Base-by-base conservation (phyloP, 176 grass and related monocot genomes). In the Triticum monococcum region DNA sequence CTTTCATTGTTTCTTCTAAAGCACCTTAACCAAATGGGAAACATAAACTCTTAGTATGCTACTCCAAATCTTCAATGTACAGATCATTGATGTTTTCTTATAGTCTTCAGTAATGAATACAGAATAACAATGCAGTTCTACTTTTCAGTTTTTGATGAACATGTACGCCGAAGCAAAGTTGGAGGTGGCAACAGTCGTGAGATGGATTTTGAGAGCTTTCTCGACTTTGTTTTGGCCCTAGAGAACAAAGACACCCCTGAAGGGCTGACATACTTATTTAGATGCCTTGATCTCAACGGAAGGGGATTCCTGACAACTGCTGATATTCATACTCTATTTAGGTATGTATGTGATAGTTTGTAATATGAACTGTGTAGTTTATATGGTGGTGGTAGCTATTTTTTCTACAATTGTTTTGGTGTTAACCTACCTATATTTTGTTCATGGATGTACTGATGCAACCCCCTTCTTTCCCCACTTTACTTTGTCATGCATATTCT, bases 171-270 rank as follows among this genome's bases (percentile, higher is more conserved):
- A 72, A 89, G 92, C 88, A 99, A 99, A 93, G 86, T 92, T 85
- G 97, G 92, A 85, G 94, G 89, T 64, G 94, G 92, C 22, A 99
- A 94, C 83, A 81, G 87, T 61, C 93, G 97, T 17, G 97, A 99
- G 80, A 99, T 99, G 97, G 97, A 96, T 77, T 99, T 99, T 69
- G 97, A 99, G 84, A 94, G 97, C 78, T 99, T 96, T 90, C 92
- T 99, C 11, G 97, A 99, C 80, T 99, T 99, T 86, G 94, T 99
- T 85, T 94, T 99, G 87, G 90, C 97, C 81, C 83, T 99, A 82
- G 94, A 99, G 90, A 99, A 99, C 83, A 96, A 99, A 78, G 97
- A 96, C 88, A 96, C 97, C 25, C 84, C 97, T 78, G 97, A 99
- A 90, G 97, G 97, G 59, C 64, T 99, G 81, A 96, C 97, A 87